Base-by-base conservation (phyloP, 805 yeast genomes). In the Maudiozyma bulderi region DNA sequence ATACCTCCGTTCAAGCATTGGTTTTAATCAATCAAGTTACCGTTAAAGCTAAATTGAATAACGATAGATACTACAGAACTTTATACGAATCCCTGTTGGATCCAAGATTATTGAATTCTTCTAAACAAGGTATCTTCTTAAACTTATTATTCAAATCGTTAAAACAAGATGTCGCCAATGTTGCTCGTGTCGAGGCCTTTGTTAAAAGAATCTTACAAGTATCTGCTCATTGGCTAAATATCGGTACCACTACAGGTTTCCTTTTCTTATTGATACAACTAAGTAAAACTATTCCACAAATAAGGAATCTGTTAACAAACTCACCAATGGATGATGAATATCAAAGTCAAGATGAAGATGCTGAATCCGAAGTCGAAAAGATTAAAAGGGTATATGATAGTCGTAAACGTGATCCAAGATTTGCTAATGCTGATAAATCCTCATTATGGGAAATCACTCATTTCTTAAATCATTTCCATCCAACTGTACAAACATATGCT, bases 1-100 rank as follows among this genome's bases (percentile, higher is more conserved):
- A 87, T 65, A 91, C 99, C 2, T 83, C 95, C 11, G 82, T 93
- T 28, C 99, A 93, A 71, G 95, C 98, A 0, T 75, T 93, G 56
- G 82, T 85, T 35, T 78, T 93, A 60, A 81, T 93, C 47, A 81
- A 84, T 64, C 96, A 88, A 61, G 84, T 93, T 52, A 76, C 87
- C 15, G 64, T 75, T 45, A 73, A 78, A 47, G 84, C 85, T 53
- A 70, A 73, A 30, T 66, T 81, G 56, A 73, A 75, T 55, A 56
- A 73, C 30, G 85, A 82, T 59, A 76, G 98, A 63, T 93, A 77
- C 64, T 91, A 81, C 73, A 78, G 87, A 62, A 87, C 97, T 0
- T 73, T 93, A 47, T 93, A 93, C 65, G 98, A 91, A 68, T 82
- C 95, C 10, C 72, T 93, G 54, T 71, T 89, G 55, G 98, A 93